Conservation (phyloP, 345 rosid genomes). For the Euclidium syriacum region DNA sequence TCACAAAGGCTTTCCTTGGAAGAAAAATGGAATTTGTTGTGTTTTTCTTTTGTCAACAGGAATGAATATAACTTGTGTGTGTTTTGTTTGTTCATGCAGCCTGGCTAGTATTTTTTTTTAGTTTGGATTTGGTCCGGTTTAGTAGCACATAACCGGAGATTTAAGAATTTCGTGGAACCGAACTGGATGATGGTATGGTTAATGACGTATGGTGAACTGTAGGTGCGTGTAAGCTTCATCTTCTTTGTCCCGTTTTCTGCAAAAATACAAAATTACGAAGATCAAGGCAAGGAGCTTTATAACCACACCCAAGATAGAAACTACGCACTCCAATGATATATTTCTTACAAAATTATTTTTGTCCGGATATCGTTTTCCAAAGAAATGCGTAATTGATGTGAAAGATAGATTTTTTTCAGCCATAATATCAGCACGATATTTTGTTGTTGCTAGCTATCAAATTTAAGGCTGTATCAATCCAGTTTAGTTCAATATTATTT, state of each 20-base stretch:
- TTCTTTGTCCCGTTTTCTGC: neutral
- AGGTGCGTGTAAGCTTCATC: neutral
- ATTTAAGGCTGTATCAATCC: no score
- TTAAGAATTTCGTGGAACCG: no score
- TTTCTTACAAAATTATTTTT: no score
- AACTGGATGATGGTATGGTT: neutral
- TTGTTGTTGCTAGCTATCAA: no score
- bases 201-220: neutral
- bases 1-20: neutral
- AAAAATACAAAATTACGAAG: neutral
- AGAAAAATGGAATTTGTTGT: neutral
- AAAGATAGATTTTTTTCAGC: no score
- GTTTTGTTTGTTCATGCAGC: neutral
- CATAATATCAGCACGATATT: no score
- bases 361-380: no score
- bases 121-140: neutral
- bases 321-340: neutral
- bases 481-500: no score
- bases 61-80: no score
- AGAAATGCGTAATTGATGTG: no score
- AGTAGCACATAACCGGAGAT: neutral
- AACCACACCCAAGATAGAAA: neutral
- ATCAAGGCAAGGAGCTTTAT: neutral
- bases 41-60: no score
- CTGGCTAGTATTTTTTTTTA: neutral